These are phyloP conservation scores for Ogataea neopini DNA, from an alignment of 805 yeast genomes.

Conservation along the genomic window DNA sequence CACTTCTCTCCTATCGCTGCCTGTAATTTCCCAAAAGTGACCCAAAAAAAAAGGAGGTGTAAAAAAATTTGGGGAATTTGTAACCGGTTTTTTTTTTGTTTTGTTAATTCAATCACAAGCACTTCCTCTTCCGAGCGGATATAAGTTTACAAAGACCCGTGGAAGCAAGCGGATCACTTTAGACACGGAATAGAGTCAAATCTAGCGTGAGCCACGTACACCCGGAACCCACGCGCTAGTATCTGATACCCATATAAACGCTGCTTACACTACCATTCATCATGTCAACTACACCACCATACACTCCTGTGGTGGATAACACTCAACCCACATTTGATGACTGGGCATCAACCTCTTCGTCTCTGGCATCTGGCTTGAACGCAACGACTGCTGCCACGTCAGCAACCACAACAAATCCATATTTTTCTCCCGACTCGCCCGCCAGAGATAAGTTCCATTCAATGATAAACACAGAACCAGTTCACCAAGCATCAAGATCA, in stretches of 20 bases:
- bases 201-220: background rate
- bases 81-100: background rate
- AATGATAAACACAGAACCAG: no score
- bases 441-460: background rate
- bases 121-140: no score
- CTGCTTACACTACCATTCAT: background rate
- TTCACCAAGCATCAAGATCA: background rate
- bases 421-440: slow-evolving; percentile 17
- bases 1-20: background rate
- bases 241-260: slow-evolving; percentile 1
- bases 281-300: slow-evolving; percentile 19
- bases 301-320: slow-evolving; percentile 16
- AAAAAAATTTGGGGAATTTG: background rate
- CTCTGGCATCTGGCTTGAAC: background rate
- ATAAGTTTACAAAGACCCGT: no score
- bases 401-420: slow-evolving; percentile 10
- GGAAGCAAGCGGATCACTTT: background rate
- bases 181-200: background rate
- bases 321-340: slow-evolving; percentile 10
- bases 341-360: slow-evolving; percentile 10
- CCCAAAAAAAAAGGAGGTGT: background rate
- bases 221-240: background rate
- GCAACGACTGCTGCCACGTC: slow-evolving; percentile 3
- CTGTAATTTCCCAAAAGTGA: background rate
- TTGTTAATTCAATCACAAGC: background rate